Evolutionary conservation across 139 green algal species (phyloP).

Genomic region (Zygnema cylindricum): DNA sequence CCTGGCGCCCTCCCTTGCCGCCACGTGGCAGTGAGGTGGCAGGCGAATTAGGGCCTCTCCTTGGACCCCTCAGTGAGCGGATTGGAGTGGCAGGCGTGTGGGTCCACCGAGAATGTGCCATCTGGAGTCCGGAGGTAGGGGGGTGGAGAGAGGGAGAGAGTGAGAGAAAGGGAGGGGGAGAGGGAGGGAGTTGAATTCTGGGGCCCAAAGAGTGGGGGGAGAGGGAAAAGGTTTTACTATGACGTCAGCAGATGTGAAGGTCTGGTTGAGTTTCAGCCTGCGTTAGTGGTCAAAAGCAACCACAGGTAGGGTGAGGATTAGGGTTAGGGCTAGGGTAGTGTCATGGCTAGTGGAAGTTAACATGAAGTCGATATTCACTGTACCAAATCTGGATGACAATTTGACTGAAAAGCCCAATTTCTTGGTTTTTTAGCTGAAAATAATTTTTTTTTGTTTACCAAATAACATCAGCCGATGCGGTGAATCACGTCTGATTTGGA

Average conservation of each 20-base stretch:
- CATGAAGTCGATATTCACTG: no score
- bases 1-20: background rate
- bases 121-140: slow-evolving; percentile 60
- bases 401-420: no score
- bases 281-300: no score
- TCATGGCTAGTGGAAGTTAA: no score
- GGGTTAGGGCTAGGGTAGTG: background rate
- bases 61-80: slow-evolving; percentile 57
- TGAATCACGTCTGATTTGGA: no score
- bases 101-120: slow-evolving; percentile 61
- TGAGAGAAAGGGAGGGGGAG: background rate
- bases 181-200: background rate
- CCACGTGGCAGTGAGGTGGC: slow-evolving; percentile 5
- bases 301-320: background rate
- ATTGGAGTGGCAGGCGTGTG: slow-evolving; percentile 47
- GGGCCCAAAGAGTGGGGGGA: background rate
- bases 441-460: no score
- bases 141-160: background rate
- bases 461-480: no score
- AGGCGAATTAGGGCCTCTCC: slow-evolving; percentile 55
- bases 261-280: no score
- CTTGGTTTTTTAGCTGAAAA: no score
- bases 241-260: no score
- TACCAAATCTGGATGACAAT: no score
- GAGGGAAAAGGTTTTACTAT: no score